Percentiles rank a stretch among this genome's conserved stretches.
phyloP scores from a whole-genome alignment of 2,329 filamentous ascomycete genomes.

The Colletotrichum spinosum region DNA sequence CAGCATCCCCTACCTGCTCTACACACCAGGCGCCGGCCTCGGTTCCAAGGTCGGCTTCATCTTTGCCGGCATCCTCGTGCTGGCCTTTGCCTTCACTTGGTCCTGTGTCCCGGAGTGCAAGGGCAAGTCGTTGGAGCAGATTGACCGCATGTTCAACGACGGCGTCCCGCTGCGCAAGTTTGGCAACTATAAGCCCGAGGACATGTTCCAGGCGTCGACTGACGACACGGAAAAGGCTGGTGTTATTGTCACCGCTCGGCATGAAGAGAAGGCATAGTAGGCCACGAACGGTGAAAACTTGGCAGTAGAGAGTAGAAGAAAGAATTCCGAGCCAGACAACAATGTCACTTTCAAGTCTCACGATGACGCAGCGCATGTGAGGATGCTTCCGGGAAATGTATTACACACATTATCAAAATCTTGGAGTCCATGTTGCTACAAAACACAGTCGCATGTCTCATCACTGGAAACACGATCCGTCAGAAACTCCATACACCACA shows the following conservation, averaged over 20 bases:
- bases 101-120: conserved; percentile 41
- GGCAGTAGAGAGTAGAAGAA: no score
- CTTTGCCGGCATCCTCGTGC: conserved; percentile 37
- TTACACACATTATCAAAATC: no score
- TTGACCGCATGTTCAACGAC: conserved; percentile 41
- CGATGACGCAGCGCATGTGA: no score
- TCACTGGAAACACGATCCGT: no score
- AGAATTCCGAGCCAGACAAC: no score
- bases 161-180: conserved; percentile 39
- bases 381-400: no score
- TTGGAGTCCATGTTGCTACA: no score
- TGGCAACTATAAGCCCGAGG: conserved; percentile 24
- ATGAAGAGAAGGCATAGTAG: conserved; percentile 24
- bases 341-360: no score
- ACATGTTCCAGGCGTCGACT: conserved; percentile 8
- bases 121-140: conserved; percentile 42
- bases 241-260: conserved; percentile 7
- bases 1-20: conserved; percentile 37
- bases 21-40: conserved; percentile 34
- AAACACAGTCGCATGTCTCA: no score
- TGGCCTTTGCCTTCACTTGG: conserved; percentile 37
- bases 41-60: conserved; percentile 39
- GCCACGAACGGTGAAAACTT: no score
- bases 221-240: conserved; percentile 20
- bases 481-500: no score